phyloP scores from a whole-genome alignment of 768 basidiomycete genomes.

The Amanita jacksonii region DNA sequence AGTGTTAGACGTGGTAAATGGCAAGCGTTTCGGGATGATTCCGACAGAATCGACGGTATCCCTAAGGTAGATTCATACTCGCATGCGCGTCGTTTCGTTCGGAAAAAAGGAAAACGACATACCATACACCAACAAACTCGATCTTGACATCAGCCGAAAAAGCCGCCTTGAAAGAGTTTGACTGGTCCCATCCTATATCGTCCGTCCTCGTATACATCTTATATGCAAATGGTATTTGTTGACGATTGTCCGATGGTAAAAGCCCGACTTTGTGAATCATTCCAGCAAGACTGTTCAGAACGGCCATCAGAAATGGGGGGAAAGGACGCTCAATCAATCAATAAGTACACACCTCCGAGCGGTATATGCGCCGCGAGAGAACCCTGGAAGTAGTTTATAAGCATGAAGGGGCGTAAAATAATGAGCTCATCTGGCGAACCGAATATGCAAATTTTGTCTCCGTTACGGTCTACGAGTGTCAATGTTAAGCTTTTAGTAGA shows the following conservation, averaged over 20 bases:
- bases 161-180: slow-evolving; percentile 44
- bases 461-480: too few species aligned
- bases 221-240: slow-evolving; percentile 58
- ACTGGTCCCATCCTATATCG: slow-evolving; percentile 35
- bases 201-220: slow-evolving; percentile 51
- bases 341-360: slow-evolving; percentile 33
- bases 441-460: slow-evolving; percentile 56
- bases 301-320: background rate
- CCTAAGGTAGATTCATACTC: too few species aligned
- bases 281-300: slow-evolving; percentile 40
- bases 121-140: slow-evolving; percentile 54
- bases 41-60: slow-evolving; percentile 39
- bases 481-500: slow-evolving; percentile 3
- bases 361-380: slow-evolving; percentile 59
- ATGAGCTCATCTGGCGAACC: slow-evolving; percentile 22
- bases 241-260: slow-evolving; percentile 34
- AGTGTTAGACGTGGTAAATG: slow-evolving; percentile 47
- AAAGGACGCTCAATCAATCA: too few species aligned
- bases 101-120: too few species aligned
- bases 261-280: slow-evolving; percentile 46
- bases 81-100: too few species aligned
- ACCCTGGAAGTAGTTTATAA: too few species aligned
- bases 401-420: too few species aligned
- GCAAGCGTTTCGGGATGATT: slow-evolving; percentile 40
- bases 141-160: slow-evolving; percentile 45